Conservation (phyloP, 2,329 filamentous ascomycete genomes). For the Chrysosporium queenslandicum region DNA sequence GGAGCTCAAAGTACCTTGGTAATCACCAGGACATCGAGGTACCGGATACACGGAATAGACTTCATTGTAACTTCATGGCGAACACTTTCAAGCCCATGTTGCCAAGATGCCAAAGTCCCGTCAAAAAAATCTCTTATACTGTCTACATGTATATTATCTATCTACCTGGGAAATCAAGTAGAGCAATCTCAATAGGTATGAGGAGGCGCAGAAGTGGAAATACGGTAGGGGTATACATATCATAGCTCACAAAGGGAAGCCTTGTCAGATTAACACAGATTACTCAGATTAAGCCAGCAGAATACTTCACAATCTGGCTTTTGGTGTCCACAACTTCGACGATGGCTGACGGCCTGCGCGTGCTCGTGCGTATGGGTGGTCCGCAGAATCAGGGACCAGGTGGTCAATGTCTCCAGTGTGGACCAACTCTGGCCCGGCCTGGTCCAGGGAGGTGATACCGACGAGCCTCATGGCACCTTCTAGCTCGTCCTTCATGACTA, state of each 20-base stretch:
- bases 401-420: conserved; percentile 44
- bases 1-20: no score
- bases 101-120: no score
- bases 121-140: no score
- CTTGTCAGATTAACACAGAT: neutral
- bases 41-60: neutral
- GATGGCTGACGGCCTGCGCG: conserved; percentile 23
- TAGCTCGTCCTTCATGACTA: conserved; percentile 40
- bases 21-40: neutral
- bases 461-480: conserved; percentile 41
- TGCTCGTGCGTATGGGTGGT: conserved; percentile 36
- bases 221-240: neutral
- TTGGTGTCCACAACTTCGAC: conserved; percentile 24
- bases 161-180: no score
- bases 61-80: neutral
- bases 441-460: conserved; percentile 38
- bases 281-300: neutral
- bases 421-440: conserved; percentile 37
- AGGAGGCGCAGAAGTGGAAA: no score
- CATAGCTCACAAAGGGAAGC: neutral
- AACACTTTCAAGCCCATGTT: no score
- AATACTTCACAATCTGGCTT: conserved; percentile 9
- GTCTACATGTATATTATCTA: no score
- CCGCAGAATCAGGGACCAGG: conserved; percentile 35
- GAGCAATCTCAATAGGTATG: no score